A percentile compares a stretch with the other conserved stretches of the same genome.
These are phyloP conservation scores for Acmispon strigosus DNA, from an alignment of 306 rosid genomes.

Conservation along the genomic window DNA sequence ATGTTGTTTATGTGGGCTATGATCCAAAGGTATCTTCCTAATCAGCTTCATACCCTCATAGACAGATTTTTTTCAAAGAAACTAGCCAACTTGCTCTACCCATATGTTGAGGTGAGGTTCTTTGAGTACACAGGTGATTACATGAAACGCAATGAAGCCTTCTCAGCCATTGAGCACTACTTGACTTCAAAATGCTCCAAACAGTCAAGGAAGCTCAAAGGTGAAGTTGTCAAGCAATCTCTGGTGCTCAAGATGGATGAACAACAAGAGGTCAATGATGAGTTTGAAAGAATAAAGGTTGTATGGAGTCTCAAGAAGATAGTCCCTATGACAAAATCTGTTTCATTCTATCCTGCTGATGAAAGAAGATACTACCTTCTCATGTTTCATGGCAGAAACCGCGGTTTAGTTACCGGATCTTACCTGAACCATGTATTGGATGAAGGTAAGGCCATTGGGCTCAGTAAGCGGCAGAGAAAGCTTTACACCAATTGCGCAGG, in stretches of 20 bases:
- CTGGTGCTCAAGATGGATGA: conserved; percentile 36
- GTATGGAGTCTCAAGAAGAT: conserved; percentile 31
- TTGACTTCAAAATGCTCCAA: conserved; percentile 18
- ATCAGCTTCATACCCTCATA: background rate
- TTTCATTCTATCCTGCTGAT: conserved; percentile 13
- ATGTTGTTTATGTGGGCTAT: conserved; percentile 18
- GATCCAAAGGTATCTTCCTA: conserved; percentile 33
- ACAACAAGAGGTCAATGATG: conserved; percentile 32
- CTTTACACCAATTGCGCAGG: conserved; percentile 31
- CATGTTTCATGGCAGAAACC: conserved; percentile 20
- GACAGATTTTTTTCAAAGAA: conserved; percentile 4
- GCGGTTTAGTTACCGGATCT: background rate
- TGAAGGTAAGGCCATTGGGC: conserved; percentile 22
- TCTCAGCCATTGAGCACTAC: conserved; percentile 21
- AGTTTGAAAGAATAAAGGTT: conserved; percentile 25
- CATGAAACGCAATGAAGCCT: background rate
- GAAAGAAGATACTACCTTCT: conserved; percentile 30
- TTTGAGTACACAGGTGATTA: conserved; percentile 16
- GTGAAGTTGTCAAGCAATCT: conserved; percentile 12
- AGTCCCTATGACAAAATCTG: background rate
- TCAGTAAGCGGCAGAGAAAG: conserved; percentile 29
- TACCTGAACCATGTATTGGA: conserved; percentile 27
- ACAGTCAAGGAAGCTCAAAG: conserved; percentile 30
- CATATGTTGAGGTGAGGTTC: conserved; percentile 38
- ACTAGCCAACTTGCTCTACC: conserved; percentile 16